Evolutionary conservation across 2,329 filamentous ascomycete genomes (phyloP).

Genomic region (Monosporascus sp.): DNA sequence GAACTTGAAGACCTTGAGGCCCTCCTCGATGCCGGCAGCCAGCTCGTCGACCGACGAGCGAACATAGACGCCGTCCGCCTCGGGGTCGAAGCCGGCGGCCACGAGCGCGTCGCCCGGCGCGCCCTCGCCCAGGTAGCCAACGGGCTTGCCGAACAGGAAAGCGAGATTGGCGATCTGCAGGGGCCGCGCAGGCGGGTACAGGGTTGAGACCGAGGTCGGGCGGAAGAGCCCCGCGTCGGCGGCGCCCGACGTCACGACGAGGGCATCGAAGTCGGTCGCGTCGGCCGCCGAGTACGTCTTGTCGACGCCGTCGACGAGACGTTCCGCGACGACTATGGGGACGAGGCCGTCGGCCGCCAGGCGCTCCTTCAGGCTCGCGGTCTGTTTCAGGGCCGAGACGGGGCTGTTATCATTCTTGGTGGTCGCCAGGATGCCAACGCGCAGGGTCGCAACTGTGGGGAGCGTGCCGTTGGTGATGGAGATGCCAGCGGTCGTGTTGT

Average conservation of each 20-base stretch:
- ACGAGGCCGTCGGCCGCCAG: slow-evolving; percentile 49
- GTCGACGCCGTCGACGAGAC: slow-evolving; percentile 48
- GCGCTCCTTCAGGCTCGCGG: slow-evolving; percentile 42
- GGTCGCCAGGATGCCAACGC: slow-evolving; percentile 57
- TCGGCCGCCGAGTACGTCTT: slow-evolving; percentile 62
- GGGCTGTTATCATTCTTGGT: slow-evolving; percentile 25
- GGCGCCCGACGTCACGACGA: slow-evolving; percentile 55
- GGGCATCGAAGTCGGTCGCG: slow-evolving; percentile 56
- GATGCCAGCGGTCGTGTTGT: slow-evolving; percentile 59
- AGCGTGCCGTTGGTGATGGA: slow-evolving; percentile 56
- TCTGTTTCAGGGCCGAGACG: slow-evolving; percentile 38
- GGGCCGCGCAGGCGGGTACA: slow-evolving; percentile 62
- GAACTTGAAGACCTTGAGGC: slow-evolving; percentile 62
- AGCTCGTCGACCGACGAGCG: slow-evolving; percentile 31
- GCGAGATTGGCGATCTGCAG: slow-evolving; percentile 57
- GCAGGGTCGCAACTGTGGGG: slow-evolving; percentile 56
- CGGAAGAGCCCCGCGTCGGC: slow-evolving; percentile 43
- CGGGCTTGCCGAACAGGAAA: slow-evolving; percentile 66
- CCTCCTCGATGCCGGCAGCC: slow-evolving; percentile 46
- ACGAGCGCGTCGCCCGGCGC: slow-evolving; percentile 26
- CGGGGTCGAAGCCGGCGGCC: slow-evolving; percentile 37
- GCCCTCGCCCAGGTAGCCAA: slow-evolving; percentile 51
- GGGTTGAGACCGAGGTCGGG: slow-evolving; percentile 36
- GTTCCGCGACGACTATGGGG: slow-evolving; percentile 57
- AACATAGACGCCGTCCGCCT: slow-evolving; percentile 38